Evolutionary conservation across 352 stramenopile genomes (phyloP), one percentile per base, ranked within the genome.

Genomic region (Phytophthora pistaciae): DNA sequence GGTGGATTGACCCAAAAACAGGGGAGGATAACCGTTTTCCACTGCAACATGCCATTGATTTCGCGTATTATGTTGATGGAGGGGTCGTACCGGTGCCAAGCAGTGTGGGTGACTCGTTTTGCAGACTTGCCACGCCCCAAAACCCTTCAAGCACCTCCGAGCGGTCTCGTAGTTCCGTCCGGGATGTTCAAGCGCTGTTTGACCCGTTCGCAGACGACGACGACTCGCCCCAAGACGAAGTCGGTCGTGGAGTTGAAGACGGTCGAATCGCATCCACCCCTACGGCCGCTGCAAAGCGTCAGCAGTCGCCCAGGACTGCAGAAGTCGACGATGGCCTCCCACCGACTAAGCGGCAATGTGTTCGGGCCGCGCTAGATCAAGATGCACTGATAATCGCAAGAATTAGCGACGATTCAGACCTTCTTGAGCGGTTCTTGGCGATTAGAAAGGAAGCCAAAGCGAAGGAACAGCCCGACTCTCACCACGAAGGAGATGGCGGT

Each of bases 171-270:
- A 11, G 49, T 4, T 66, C 49, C 7, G 36, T 25, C 33, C 18
- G 10, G 7, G 60, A 66, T 16, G 60, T 56, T 0, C 44, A 66
- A 20, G 50, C 54, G 18, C 21, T 56, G 40, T 60, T 60, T 23
- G 38, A 67, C n/a, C 60, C 50, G 38, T 67, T 55, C 13, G 11
- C 16, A 1, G 60, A 67, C 11, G 60, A 60, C 25, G 60, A 60
- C 18, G 18, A 67, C 11, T 23, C 25, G 7, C 20, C 49, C 8
- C 50, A 40, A 44, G 60, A 60, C n/a, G 21, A 38, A n/a, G 6
- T 9, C 16, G 8, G 60, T n/a, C n/a, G n/a, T n/a, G n/a, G n/a
- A n/a, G n/a, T n/a, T n/a, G n/a, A n/a, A n/a, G n/a, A n/a, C n/a
- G n/a, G n/a, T n/a, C n/a, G n/a, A n/a, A n/a, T n/a, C n/a, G n/a